Evolutionary conservation across 2,329 filamentous ascomycete species (phyloP), one percentile per base, ranked within the genome.

Genomic region (Curvularia lunata): DNA sequence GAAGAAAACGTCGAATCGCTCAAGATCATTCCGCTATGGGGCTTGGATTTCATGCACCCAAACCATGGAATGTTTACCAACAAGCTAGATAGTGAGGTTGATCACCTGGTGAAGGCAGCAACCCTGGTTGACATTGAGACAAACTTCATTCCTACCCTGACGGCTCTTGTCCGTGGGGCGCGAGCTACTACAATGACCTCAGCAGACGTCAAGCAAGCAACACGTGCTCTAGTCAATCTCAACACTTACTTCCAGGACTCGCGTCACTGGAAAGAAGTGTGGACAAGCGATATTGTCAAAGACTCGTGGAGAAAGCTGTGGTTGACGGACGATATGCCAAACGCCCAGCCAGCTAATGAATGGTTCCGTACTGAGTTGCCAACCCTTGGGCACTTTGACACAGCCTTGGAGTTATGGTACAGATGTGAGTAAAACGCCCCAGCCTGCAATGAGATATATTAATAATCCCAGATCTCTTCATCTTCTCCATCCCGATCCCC

Each of bases 401-500:
- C 75, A 48, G 79, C 79, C 3, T 61, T 82, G 28, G 80, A 82
- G 48, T 62, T 82, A 56, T 82, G 80, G 80, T 78, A 77, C 57
- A 75, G 79, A 67, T 81, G 74, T 74, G 63, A 66, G 70, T 59
- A 28, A 34, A 10, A 30, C 9, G 1, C 6, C 1, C 2, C 3
- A 1, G 7, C n/a, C 4, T 8, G 41, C 10, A 9, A 34, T 3
- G 32, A 28, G 16, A 18, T 34, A 27, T 4, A 53, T 62, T 71
- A n/a, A 72, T 55, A 12, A 58, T 57, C n/a, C 9, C 38, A 73
- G 72, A 77, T 62, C 70, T 82, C 37, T 82, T 86, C 74, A 84
- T 86, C 56, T 86, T 85, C 71, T 84, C 83, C 0, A 82, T 86
- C 21, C 82, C 81, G 1, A 82, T 85, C 5, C 84, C 84, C 0